Percentiles rank a stretch among this genome's conserved stretches.
These are phyloP conservation scores for Nitzschia sp. DNA, from an alignment of 108 stramenopile genomes.

Conservation along the genomic window DNA sequence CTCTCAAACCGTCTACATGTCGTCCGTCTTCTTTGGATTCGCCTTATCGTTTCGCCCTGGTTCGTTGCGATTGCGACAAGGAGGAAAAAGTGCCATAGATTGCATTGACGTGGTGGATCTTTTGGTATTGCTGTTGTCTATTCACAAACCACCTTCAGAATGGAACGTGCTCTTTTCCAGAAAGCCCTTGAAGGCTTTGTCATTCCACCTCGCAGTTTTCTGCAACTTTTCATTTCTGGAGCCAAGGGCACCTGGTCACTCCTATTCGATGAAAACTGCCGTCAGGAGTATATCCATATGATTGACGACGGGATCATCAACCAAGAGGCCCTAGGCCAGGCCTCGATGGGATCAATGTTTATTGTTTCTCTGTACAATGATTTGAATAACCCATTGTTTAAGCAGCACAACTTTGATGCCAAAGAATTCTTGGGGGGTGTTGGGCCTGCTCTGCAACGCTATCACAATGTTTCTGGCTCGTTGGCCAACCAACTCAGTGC, in stretches of 20 bases:
- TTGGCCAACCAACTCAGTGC: slow-evolving; percentile 31
- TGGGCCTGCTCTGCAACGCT: slow-evolving; percentile 67
- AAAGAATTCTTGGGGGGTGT: slow-evolving; percentile 65
- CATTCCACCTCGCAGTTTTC: slow-evolving; percentile 32
- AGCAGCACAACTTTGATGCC: slow-evolving; percentile 53
- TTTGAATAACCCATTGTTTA: slow-evolving; percentile 61
- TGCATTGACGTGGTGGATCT: too few relatives aligned
- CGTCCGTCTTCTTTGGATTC: too few relatives aligned
- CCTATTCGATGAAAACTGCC: slow-evolving; percentile 20
- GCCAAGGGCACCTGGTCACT: slow-evolving; percentile 23
- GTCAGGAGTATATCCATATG: slow-evolving; percentile 25
- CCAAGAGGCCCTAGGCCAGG: slow-evolving; percentile 55
- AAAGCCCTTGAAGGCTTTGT: slow-evolving; percentile 30
- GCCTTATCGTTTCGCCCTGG: too few relatives aligned
- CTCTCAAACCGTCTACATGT: too few relatives aligned
- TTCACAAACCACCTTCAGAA: neutral
- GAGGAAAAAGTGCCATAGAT: too few relatives aligned
- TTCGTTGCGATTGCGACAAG: too few relatives aligned
- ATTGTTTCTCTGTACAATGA: slow-evolving; percentile 66
- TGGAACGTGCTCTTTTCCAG: slow-evolving; percentile 6
- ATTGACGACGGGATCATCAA: slow-evolving; percentile 59
- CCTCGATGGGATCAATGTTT: slow-evolving; percentile 56
- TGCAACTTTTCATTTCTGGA: slow-evolving; percentile 34
- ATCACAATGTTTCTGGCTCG: slow-evolving; percentile 46
- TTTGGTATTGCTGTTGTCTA: too few relatives aligned